Conservation (phyloP, 306 rosid genomes). For the Rubus idaeus region DNA sequence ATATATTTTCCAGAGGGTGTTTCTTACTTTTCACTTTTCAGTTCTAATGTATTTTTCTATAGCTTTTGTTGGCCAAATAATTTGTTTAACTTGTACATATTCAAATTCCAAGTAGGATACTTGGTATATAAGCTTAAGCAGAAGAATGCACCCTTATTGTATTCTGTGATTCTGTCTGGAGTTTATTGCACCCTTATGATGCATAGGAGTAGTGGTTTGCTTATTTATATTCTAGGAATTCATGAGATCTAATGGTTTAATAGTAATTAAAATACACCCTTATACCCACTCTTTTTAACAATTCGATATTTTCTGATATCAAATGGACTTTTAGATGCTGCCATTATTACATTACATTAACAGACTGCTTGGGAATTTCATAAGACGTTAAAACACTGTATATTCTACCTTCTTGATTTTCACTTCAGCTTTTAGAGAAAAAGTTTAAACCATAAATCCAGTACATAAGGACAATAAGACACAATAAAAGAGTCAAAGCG, state of each 20-base stretch:
- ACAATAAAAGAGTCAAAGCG: neutral
- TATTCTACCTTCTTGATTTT: neutral
- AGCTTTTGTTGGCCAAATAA: neutral
- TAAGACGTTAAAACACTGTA: neutral
- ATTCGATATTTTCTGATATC: neutral
- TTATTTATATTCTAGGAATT: neutral
- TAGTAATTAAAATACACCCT: neutral
- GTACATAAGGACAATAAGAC: neutral
- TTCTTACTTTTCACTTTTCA: neutral
- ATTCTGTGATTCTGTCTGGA: neutral
- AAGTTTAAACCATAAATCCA: neutral
- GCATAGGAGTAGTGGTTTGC: neutral
- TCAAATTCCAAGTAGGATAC: neutral
- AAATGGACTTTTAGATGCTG: neutral
- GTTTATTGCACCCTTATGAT: neutral
- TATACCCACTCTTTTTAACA: neutral
- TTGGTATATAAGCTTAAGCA: neutral
- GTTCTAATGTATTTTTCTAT: neutral
- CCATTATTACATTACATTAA: neutral
- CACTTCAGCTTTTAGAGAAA: neutral
- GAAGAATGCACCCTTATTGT: neutral
- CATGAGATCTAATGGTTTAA: neutral
- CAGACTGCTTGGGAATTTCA: neutral
- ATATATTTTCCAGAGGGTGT: neutral
- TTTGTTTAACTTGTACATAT: neutral